Base-by-base conservation (phyloP, 176 grass and related monocot species). In the Themeda triandra region DNA sequence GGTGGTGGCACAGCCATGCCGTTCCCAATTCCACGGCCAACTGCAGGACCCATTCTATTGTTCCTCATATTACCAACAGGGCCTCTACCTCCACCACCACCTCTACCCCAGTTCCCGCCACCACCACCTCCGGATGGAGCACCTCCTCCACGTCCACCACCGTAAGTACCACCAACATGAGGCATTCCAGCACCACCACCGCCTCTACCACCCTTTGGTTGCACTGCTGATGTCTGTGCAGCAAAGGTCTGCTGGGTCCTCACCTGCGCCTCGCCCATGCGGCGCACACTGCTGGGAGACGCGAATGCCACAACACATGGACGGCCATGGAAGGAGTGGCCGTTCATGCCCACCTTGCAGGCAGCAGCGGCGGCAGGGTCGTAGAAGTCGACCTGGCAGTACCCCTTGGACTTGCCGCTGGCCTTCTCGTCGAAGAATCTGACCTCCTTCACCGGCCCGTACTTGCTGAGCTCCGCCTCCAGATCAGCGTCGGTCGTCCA, bases 401-500 rank as follows among this genome's bases (percentile, higher is more conserved):
- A 97, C 4, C 94, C 94, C 83, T 97, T 97, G 33, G 94, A 97
- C 82, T 97, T 97, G 62, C 94, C 94, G 24, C 92, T 94, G 4
- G 90, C 94, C 78, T 97, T 97, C 80, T 97, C 94, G 49, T 97
- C 94, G 15, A 94, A 97, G 84, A 97, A 97, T 31, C 85, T 93
- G 28, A 97, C 88, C 80, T 97, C 94, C 77, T 97, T 97, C 53
- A 94, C 86, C 63, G 79, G 90, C 13, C 92, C 94, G 48, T 94
- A 94, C 80, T 94, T 97, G 65, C 83, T 83, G 25, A 94, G 63
- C 77, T 97, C 94, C 2, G 24, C 74, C 83, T 94, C 90, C 10
- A 97, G 87, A 82, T 97, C 92, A 4, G 90, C 94, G 71, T 97
- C 94, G 5, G 94, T 94, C 15, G 94, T 97, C 94, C 94, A 97